Percentiles rank a stretch among this genome's conserved stretches.
Evolutionary conservation across 441 rosid species (phyloP).

Genomic region (Corymbia calophylla): DNA sequence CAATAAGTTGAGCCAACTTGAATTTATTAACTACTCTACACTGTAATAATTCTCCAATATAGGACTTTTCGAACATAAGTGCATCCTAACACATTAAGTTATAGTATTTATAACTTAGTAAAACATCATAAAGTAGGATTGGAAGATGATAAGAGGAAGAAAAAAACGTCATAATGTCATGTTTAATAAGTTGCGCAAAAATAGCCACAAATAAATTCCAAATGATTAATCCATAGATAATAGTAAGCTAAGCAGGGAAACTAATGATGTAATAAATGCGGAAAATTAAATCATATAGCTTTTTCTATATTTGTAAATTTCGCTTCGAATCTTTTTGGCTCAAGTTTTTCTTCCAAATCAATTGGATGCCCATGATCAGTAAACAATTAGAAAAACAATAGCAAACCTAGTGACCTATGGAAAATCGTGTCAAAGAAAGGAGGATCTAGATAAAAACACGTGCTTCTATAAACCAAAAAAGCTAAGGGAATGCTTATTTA

Average conservation of each 20-base stretch:
- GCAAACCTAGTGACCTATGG: neutral
- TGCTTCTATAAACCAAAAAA: neutral
- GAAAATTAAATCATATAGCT: neutral
- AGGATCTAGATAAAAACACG: neutral
- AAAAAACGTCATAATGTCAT: rapidly evolving
- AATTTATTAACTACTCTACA: neutral
- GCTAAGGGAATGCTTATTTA: neutral
- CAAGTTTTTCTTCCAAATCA: neutral
- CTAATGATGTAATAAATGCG: neutral
- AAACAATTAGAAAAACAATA: neutral
- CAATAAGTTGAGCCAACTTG: neutral
- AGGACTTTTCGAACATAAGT: too few relatives aligned
- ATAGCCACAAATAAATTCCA: too few relatives aligned
- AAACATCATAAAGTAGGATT: neutral
- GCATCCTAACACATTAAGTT: neutral
- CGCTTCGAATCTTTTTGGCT: neutral
- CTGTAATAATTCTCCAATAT: neutral
- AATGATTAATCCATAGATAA: neutral
- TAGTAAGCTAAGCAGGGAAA: neutral
- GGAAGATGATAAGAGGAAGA: neutral
- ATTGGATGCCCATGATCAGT: neutral
- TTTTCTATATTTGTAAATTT: neutral
- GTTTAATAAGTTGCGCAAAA: neutral
- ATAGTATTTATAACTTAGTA: neutral
- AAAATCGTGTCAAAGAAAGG: neutral